These are phyloP conservation scores for Paramarasmius palmivorus DNA, from an alignment of 1,284 basidiomycete species.

Conservation along the genomic window DNA sequence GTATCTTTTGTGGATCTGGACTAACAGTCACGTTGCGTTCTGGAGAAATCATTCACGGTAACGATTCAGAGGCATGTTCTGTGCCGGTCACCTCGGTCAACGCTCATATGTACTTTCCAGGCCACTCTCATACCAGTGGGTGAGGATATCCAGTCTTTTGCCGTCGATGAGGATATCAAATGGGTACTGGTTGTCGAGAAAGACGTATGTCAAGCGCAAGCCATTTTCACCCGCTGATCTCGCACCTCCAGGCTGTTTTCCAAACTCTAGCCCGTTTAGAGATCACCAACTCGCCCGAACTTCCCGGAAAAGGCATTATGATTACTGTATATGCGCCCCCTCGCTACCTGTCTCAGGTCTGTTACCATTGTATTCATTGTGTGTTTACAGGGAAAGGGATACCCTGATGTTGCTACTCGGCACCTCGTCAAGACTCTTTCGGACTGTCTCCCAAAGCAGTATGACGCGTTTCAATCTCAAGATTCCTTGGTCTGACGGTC, in stretches of 20 bases:
- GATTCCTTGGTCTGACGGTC: constrained; percentile 1
- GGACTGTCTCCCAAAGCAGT: constrained; percentile 58
- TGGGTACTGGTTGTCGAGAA: constrained; percentile 93
- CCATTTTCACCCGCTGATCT: not conserved
- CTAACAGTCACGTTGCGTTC: constrained; percentile 58
- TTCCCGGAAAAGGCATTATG: constrained; percentile 65
- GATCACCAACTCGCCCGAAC: constrained; percentile 45
- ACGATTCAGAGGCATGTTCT: constrained; percentile 57
- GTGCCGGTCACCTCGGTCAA: not conserved
- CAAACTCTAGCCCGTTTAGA: constrained; percentile 70
- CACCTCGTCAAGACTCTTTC: constrained; percentile 76
- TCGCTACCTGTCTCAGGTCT: constrained; percentile 3
- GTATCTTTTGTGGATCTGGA: constrained; percentile 72
- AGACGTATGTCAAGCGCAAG: constrained; percentile 55
- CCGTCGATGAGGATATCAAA: constrained; percentile 48
- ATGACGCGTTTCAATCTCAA: not conserved
- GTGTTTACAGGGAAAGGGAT: constrained; percentile 81
- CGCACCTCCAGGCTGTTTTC: constrained; percentile 73
- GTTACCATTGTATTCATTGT: not conserved
- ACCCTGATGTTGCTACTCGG: constrained; percentile 88
- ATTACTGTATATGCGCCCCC: constrained; percentile 61
- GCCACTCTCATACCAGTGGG: constrained; percentile 73
- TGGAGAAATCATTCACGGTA: constrained; percentile 51
- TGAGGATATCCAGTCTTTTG: constrained; percentile 67
- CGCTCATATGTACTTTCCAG: constrained; percentile 36